A percentile compares a stretch with the other conserved stretches of the same genome.
Conservation (phyloP, 176 grass and related monocot genomes). For the Phyllostachys edulis region DNA sequence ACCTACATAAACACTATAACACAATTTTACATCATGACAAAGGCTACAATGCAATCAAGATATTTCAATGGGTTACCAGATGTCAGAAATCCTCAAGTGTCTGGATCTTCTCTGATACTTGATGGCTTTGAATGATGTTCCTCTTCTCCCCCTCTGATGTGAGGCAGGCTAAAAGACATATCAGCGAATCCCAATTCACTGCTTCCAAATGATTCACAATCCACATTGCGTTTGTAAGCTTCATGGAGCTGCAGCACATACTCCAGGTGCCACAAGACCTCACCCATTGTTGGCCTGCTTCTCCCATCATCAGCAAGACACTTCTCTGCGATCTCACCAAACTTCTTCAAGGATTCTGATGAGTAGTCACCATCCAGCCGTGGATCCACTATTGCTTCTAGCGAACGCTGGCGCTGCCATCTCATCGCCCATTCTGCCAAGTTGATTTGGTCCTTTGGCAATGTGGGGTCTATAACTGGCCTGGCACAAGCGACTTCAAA, state of each 20-base stretch:
- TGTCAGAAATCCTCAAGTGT: conserved; percentile 35
- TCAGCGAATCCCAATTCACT: conserved; percentile 78
- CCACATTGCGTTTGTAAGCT: conserved; percentile 65
- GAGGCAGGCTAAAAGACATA: conserved; percentile 61
- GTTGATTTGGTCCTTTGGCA: conserved; percentile 93
- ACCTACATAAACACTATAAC: conserved; percentile 31
- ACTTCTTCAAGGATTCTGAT: conserved; percentile 86
- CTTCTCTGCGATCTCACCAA: conserved; percentile 90
- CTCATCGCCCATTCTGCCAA: conserved; percentile 92
- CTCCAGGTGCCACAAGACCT: conserved; percentile 96
- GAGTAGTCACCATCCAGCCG: conserved; percentile 71
- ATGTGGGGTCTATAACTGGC: conserved; percentile 81
- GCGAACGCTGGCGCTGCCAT: conserved; percentile 88
- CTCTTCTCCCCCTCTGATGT: conserved; percentile 68
- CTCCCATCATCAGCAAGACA: conserved; percentile 88
- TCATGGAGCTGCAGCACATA: conserved; percentile 88
- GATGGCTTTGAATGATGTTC: conserved; percentile 46
- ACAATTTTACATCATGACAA: conserved; percentile 45
- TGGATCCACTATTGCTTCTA: conserved; percentile 71
- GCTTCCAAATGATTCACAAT: conserved; percentile 78
- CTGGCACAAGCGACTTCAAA: conserved; percentile 89
- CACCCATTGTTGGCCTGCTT: conserved; percentile 77
- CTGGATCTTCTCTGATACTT: conserved; percentile 43
- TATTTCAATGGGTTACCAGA: conserved; percentile 5
- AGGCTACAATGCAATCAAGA: conserved; percentile 25